Conservation (phyloP, 805 yeast species). For the Torulaspora microellipsoides region DNA sequence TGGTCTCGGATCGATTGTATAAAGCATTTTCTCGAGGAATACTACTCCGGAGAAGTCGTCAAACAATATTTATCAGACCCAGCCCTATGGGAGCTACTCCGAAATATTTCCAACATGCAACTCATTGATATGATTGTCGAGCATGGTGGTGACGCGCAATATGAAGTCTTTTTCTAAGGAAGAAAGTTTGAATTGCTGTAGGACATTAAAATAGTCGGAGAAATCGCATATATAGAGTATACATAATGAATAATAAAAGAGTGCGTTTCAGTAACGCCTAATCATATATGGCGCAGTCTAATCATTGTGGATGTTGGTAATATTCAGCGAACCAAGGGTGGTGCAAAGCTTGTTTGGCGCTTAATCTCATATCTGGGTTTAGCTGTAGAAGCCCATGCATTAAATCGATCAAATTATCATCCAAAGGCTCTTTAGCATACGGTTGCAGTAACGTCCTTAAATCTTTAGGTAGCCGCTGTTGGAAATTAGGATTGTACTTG, state of each 20-base stretch:
- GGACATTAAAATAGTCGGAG: neutral
- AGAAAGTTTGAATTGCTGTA: neutral
- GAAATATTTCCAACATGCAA: constrained; percentile 14
- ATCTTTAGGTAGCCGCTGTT: constrained; percentile 77
- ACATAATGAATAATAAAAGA: neutral
- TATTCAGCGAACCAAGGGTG: constrained; percentile 40
- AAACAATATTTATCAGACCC: constrained; percentile 18
- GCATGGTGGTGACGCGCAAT: constrained; percentile 28
- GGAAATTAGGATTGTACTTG: constrained; percentile 89
- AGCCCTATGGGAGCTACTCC: constrained; percentile 20
- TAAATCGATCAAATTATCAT: constrained; percentile 30
- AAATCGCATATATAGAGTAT: neutral
- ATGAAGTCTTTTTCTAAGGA: constrained; percentile 14
- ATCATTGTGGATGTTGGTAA: constrained; percentile 20
- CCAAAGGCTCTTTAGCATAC: constrained; percentile 25
- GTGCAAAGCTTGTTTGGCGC: constrained; percentile 49
- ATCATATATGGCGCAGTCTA: neutral
- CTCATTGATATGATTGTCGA: constrained; percentile 19
- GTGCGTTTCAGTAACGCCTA: too few relatives aligned
- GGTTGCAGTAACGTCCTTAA: constrained; percentile 39
- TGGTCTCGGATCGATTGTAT: neutral
- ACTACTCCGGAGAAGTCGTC: constrained; percentile 11
- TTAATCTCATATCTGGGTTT: constrained; percentile 49
- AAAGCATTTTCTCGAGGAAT: constrained; percentile 8
- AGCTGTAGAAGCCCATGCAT: constrained; percentile 42